phyloP scores from a whole-genome alignment of 306 rosid genomes.

The Casuarina equisetifolia region DNA sequence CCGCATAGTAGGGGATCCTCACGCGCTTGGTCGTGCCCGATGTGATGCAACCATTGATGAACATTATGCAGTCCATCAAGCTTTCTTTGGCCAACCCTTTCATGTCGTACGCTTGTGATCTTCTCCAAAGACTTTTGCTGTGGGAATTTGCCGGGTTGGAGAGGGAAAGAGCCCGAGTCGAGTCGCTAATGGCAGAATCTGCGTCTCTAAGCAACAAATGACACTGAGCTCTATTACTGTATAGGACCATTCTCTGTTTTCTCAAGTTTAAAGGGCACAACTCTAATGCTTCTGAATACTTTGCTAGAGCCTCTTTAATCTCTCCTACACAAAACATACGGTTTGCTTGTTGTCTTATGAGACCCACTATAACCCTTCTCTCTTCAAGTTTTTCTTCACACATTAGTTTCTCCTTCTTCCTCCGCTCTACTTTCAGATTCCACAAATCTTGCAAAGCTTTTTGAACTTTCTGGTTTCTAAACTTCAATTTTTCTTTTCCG shows the following conservation, averaged over 20 bases:
- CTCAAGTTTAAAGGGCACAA: constrained; percentile 54
- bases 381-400: constrained; percentile 40
- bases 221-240: constrained; percentile 66
- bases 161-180: constrained; percentile 70
- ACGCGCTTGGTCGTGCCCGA: constrained; percentile 22
- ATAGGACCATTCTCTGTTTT: constrained; percentile 56
- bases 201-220: constrained; percentile 46
- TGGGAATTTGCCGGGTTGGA: constrained; percentile 52
- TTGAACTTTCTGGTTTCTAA: constrained; percentile 17
- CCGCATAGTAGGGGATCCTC: constrained; percentile 56
- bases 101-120: constrained; percentile 79
- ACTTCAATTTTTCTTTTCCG: constrained; percentile 10
- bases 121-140: constrained; percentile 63
- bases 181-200: constrained; percentile 55
- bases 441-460: constrained; percentile 30
- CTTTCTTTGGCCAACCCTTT: constrained; percentile 74
- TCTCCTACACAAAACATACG: constrained; percentile 47
- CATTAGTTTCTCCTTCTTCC: constrained; percentile 37
- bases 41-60: constrained; percentile 49
- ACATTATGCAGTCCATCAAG: constrained; percentile 61
- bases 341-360: constrained; percentile 56
- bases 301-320: constrained; percentile 49
- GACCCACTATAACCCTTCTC: constrained; percentile 30
- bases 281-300: constrained; percentile 54
- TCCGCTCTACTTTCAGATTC: constrained; percentile 39